Conservation (phyloP, 148 eudicot genomes). For the Rhododendron vialii region DNA sequence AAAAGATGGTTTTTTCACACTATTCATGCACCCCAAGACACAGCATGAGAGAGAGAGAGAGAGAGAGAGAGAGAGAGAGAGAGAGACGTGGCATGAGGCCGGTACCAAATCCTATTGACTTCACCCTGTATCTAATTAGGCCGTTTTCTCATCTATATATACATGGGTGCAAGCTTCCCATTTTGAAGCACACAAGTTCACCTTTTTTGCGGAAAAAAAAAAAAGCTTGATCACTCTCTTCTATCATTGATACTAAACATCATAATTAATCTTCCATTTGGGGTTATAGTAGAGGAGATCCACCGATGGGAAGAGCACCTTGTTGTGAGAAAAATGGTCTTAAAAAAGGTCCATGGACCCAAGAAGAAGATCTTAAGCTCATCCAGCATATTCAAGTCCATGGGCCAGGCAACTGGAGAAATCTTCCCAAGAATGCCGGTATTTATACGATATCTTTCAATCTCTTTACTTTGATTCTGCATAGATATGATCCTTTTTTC, state of each 20-base stretch:
- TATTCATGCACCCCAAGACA: not conserved
- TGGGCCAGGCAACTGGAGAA: constrained; percentile 96
- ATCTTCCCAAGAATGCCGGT: constrained; percentile 98
- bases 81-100: constrained; percentile 51
- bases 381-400: constrained; percentile 66
- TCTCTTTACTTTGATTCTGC: not conserved
- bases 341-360: constrained; percentile 96
- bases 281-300: not conserved
- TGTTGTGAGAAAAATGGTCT: constrained; percentile 93
- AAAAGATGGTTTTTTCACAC: not conserved
- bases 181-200: constrained; percentile 12
- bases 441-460: not conserved
- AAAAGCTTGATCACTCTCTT: constrained; percentile 4
- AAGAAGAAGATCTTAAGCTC: constrained; percentile 89
- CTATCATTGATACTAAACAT: not conserved
- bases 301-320: constrained; percentile 78
- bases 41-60: constrained; percentile 7
- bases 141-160: not conserved
- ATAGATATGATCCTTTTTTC: not conserved
- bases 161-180: not conserved
- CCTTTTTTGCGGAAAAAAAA: not conserved
- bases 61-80: constrained; percentile 11
- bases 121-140: constrained; percentile 13
- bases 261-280: not conserved
- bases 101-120: constrained; percentile 86